phyloP scores from a whole-genome alignment of 83 land plant genomes.

The Diphasiastrum complanatum region DNA sequence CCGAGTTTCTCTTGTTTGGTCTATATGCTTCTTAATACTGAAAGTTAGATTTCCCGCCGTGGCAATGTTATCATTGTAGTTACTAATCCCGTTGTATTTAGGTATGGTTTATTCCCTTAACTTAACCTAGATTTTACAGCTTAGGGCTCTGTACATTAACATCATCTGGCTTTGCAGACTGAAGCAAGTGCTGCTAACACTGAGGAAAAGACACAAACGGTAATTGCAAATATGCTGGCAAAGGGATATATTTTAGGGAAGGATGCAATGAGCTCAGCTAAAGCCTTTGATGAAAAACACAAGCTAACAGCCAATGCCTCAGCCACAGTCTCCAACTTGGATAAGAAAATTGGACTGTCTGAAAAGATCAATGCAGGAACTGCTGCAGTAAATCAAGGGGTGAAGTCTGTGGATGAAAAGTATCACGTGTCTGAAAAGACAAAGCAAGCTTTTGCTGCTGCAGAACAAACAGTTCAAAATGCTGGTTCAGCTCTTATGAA shows the following conservation, averaged over 20 bases:
- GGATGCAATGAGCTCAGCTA: slow-evolving; percentile 59
- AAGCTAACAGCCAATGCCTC: slow-evolving; percentile 56
- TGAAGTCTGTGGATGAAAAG: slow-evolving; percentile 72
- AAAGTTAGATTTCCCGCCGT: too few species aligned
- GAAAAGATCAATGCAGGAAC: slow-evolving; percentile 66
- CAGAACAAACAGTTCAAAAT: slow-evolving; percentile 60
- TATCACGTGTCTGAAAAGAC: slow-evolving; percentile 75
- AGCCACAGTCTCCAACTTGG: slow-evolving; percentile 51
- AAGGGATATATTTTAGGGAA: slow-evolving; percentile 60
- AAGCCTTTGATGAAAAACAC: slow-evolving; percentile 72
- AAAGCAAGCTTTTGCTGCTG: slow-evolving; percentile 51
- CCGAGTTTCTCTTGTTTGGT: too few species aligned
- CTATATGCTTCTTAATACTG: too few species aligned
- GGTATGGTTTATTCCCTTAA: too few species aligned
- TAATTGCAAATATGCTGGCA: slow-evolving; percentile 58
- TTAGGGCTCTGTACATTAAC: too few species aligned
- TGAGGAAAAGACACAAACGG: slow-evolving; percentile 55
- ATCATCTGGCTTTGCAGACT: too few species aligned
- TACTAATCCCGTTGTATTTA: too few species aligned
- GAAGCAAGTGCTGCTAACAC: slow-evolving; percentile 37
- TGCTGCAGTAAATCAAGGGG: slow-evolving; percentile 60
- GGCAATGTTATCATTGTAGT: too few species aligned
- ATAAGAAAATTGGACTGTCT: slow-evolving; percentile 56
- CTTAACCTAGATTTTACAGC: too few species aligned
- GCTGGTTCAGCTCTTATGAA: slow-evolving; percentile 84